Percentiles rank a stretch among this genome's conserved stretches.
Evolutionary conservation across 2,329 filamentous ascomycete genomes (phyloP).

Genomic region (Orbilia brochopaga): DNA sequence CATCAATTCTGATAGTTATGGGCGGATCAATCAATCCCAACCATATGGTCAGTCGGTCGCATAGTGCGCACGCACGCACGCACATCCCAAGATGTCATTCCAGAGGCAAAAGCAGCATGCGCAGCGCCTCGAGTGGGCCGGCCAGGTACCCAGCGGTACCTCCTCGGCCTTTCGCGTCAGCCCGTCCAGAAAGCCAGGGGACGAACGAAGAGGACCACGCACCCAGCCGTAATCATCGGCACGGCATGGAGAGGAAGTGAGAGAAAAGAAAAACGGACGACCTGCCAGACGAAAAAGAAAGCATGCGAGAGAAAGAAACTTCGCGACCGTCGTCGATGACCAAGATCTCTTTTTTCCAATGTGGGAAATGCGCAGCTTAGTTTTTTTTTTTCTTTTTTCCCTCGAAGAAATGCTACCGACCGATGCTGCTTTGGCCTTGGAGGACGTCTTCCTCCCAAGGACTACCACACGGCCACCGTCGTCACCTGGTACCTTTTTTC

Average conservation of each 20-base stretch:
- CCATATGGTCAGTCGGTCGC: too few relatives aligned
- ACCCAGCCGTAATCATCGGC: slow-evolving; percentile 45
- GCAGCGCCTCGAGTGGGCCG: slow-evolving; percentile 45
- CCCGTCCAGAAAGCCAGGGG: slow-evolving; percentile 39
- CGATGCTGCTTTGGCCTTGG: slow-evolving; percentile 32
- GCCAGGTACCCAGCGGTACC: slow-evolving; percentile 50
- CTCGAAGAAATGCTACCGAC: too few relatives aligned
- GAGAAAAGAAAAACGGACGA: neutral
- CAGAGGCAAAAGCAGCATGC: slow-evolving; percentile 19
- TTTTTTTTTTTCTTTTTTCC: slow-evolving; percentile 46
- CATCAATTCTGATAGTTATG: neutral
- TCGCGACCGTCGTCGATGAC: slow-evolving; percentile 43
- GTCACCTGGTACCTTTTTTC: slow-evolving; percentile 49
- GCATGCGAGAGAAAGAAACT: slow-evolving; percentile 21
- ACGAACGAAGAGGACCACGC: slow-evolving; percentile 31
- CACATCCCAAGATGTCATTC: slow-evolving; percentile 7
- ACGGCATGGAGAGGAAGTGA: slow-evolving; percentile 22
- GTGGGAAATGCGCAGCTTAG: slow-evolving; percentile 30
- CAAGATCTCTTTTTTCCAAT: slow-evolving; percentile 42
- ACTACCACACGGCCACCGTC: slow-evolving; percentile 22
- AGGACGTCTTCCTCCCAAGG: slow-evolving; percentile 41
- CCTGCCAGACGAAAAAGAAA: slow-evolving; percentile 34
- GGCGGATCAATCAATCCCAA: neutral
- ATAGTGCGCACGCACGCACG: too few relatives aligned
- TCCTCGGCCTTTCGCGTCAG: slow-evolving; percentile 51